Conservation (phyloP, 306 rosid species). For the Medicago lupulina region DNA sequence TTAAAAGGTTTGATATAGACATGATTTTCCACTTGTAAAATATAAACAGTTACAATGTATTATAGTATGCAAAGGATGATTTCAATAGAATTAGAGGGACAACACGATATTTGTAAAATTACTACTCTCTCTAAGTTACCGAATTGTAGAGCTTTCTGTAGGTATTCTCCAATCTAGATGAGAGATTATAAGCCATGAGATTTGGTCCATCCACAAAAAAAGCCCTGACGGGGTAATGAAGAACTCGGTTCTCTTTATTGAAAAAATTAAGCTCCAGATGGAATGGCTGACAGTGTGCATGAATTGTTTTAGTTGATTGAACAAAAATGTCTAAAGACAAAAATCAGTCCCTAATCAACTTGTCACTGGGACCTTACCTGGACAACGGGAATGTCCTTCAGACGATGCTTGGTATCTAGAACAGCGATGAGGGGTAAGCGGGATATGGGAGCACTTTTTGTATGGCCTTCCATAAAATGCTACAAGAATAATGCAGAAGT, state of each 20-base stretch:
- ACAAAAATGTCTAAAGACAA: slow-evolving; percentile 28
- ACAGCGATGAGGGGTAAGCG: slow-evolving; percentile 89
- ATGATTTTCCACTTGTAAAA: slow-evolving; percentile 32
- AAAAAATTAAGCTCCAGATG: slow-evolving; percentile 97
- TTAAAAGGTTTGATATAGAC: slow-evolving; percentile 42
- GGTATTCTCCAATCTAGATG: slow-evolving; percentile 75
- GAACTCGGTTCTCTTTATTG: slow-evolving; percentile 91
- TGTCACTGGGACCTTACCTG: slow-evolving; percentile 58
- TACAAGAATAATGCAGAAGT: slow-evolving; percentile 50
- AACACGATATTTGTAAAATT: slow-evolving; percentile 27
- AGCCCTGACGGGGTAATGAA: slow-evolving; percentile 94
- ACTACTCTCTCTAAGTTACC: slow-evolving; percentile 61
- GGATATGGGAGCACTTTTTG: slow-evolving; percentile 88
- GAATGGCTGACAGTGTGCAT: slow-evolving; percentile 73
- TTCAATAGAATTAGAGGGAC: slow-evolving; percentile 38
- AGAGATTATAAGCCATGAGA: slow-evolving; percentile 82
- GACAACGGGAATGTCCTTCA: slow-evolving; percentile 85
- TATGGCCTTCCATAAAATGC: slow-evolving; percentile 99
- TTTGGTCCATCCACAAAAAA: slow-evolving; percentile 84
- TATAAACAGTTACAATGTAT: slow-evolving; percentile 20
- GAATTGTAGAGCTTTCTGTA: slow-evolving; percentile 87
- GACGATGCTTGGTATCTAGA: slow-evolving; percentile 79
- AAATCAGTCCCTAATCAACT: slow-evolving; percentile 40
- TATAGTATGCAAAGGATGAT: slow-evolving; percentile 28
- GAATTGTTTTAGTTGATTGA: slow-evolving; percentile 45